Conservation (phyloP, 2,329 filamentous ascomycete species). For the Leptographium galeiforme region DNA sequence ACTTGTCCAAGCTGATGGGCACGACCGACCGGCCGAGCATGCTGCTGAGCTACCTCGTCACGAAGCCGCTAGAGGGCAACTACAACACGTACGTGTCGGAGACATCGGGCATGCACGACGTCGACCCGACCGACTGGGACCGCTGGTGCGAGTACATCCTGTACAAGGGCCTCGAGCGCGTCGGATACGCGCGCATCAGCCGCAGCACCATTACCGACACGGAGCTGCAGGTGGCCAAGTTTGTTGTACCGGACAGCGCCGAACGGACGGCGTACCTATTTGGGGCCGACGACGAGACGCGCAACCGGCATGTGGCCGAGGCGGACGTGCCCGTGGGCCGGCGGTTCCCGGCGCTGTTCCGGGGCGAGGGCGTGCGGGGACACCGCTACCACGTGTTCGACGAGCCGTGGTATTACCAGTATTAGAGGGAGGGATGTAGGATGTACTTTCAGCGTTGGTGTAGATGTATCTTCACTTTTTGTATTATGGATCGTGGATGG, state of each 20-base stretch:
- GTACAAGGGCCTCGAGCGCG: slow-evolving; percentile 75
- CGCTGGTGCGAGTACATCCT: slow-evolving; percentile 98
- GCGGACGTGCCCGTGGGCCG: slow-evolving; percentile 60
- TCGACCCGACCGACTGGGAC: slow-evolving; percentile 87
- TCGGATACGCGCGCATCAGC: slow-evolving; percentile 81
- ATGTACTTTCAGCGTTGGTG: neutral
- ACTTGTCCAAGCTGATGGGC: slow-evolving; percentile 80
- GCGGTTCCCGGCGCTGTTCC: slow-evolving; percentile 76
- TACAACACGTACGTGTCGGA: slow-evolving; percentile 92
- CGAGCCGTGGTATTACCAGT: slow-evolving; percentile 61
- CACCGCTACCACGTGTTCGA: slow-evolving; percentile 94
- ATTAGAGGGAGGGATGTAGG: slow-evolving; percentile 12
- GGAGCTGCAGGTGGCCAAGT: slow-evolving; percentile 92
- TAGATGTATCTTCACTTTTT: neutral
- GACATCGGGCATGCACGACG: slow-evolving; percentile 83
- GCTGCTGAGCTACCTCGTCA: slow-evolving; percentile 83
- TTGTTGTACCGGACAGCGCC: slow-evolving; percentile 58
- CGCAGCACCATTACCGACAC: slow-evolving; percentile 91
- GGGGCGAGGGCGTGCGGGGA: slow-evolving; percentile 71
- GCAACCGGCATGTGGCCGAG: slow-evolving; percentile 50
- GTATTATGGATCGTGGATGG: too few species aligned
- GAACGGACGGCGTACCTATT: slow-evolving; percentile 36
- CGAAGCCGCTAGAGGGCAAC: slow-evolving; percentile 79
- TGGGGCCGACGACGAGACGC: slow-evolving; percentile 33
- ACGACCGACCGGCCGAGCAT: slow-evolving; percentile 67